Evolutionary conservation across 2,329 filamentous ascomycete species (phyloP).

Genomic region (Bipolaris victoriae): DNA sequence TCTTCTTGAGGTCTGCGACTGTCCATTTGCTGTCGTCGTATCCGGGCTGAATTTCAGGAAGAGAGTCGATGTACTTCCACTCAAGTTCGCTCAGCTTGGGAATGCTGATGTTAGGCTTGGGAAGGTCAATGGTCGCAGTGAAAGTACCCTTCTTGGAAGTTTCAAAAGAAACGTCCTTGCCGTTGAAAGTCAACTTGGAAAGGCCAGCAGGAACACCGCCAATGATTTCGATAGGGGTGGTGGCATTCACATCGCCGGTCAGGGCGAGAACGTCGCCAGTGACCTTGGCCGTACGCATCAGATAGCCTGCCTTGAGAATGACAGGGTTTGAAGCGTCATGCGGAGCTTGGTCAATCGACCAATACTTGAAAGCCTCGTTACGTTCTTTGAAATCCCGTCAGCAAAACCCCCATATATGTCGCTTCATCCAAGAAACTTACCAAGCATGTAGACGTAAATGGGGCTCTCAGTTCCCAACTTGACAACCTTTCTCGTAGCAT

Average conservation of each 20-base stretch:
- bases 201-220: slow-evolving; percentile 59
- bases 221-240: slow-evolving; percentile 71
- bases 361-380: slow-evolving; percentile 72
- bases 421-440: slow-evolving; percentile 44
- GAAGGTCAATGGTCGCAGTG: slow-evolving; percentile 59
- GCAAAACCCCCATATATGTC: slow-evolving; percentile 16
- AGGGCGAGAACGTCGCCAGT: slow-evolving; percentile 64
- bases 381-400: slow-evolving; percentile 56
- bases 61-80: slow-evolving; percentile 74
- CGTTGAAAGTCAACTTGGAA: slow-evolving; percentile 68
- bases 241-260: slow-evolving; percentile 74
- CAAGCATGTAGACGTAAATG: slow-evolving; percentile 63
- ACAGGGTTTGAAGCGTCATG: slow-evolving; percentile 49
- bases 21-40: slow-evolving; percentile 77
- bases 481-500: slow-evolving; percentile 59
- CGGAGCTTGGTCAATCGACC: slow-evolving; percentile 61
- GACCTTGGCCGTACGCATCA: slow-evolving; percentile 66
- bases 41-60: slow-evolving; percentile 68
- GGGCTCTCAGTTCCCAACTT: slow-evolving; percentile 51
- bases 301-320: slow-evolving; percentile 68
- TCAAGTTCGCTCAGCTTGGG: slow-evolving; percentile 64
- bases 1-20: slow-evolving; percentile 61
- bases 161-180: slow-evolving; percentile 50
- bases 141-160: slow-evolving; percentile 56
- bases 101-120: slow-evolving; percentile 58